Percentiles rank a stretch among this genome's conserved stretches.
Conservation (phyloP, 257 asterid genomes). For the Salvia hispanica region DNA sequence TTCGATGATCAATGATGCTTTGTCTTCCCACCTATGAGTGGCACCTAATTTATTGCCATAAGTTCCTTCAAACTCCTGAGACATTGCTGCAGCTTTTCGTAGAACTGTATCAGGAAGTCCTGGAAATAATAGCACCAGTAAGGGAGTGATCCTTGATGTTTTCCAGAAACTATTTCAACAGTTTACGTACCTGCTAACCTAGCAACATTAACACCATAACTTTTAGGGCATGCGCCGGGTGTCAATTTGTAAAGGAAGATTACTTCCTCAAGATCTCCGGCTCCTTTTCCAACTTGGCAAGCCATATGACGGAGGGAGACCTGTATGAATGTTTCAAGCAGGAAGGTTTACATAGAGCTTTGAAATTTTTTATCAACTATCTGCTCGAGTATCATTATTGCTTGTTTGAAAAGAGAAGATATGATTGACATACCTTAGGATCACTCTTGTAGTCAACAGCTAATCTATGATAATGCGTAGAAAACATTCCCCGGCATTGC, state of each 20-base stretch:
- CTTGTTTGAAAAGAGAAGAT: neutral
- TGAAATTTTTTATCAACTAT: neutral
- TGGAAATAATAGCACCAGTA: constrained; percentile 37
- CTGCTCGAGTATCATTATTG: neutral
- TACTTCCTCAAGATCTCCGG: constrained; percentile 75
- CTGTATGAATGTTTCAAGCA: constrained; percentile 38
- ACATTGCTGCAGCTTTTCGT: constrained; percentile 69
- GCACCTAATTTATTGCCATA: constrained; percentile 46
- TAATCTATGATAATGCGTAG: constrained; percentile 92
- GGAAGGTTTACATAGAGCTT: neutral
- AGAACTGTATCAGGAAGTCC: constrained; percentile 88
- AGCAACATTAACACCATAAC: constrained; percentile 97
- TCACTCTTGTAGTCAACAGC: constrained; percentile 78
- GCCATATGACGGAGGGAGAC: constrained; percentile 91
- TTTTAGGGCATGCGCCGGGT: constrained; percentile 91
- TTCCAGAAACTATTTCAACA: neutral
- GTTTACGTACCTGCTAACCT: constrained; percentile 74
- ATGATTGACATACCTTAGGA: constrained; percentile 58
- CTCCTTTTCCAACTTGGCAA: constrained; percentile 82
- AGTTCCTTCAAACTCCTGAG: constrained; percentile 68
- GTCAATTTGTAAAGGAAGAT: constrained; percentile 86
- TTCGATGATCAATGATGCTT: constrained; percentile 39
- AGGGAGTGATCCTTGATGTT: neutral
- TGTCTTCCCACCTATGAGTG: constrained; percentile 46
- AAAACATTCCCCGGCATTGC: constrained; percentile 94